Base-by-base conservation (phyloP, 306 rosid species). In the Cucumis melo region DNA sequence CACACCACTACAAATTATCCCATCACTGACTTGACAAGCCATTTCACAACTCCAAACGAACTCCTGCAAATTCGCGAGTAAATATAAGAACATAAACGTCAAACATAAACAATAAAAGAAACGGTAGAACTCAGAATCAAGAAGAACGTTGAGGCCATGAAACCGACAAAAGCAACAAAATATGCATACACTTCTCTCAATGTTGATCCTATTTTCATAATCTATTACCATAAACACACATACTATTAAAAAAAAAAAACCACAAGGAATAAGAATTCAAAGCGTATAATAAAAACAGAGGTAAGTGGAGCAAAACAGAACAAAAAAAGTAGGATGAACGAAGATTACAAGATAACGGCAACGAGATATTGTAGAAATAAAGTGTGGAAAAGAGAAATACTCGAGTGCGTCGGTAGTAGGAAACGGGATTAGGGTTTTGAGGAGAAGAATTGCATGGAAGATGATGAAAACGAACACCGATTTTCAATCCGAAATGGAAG, bases 21-120 rank as follows among this genome's bases (percentile, higher is more conserved):
- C 79, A 38, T 78, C 78, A 55, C 74, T 27, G 59, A 82, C 57
- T 59, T 66, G 87, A 76, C 85, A 68, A 60, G 86, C 86, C 80
- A 48, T 48, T 84, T 77, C 80, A 46, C 65, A 66, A 46, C 3
- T 65, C 19, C 53, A 13, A 46, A 15, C 1, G 6, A 75, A 66
- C 19, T 53, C 53, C 61, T 73, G 76, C 17, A 42, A 55, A 73
- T 53, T 65, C 41, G 77, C 55, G 21, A 39, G 59, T 56, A 60
- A 71, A 58, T 44, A 23, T 10, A 21, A 58, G 15, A 56, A 29
- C 8, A 9, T 6, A 63, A 34, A 38, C 50, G 16, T 5, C 2
- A 64, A 38, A 34, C 12, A 15, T 7, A 34, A 55, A 10, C 3
- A 79, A 70, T 36, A 60, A 74, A 14, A 21, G 2, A 19, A 6